Conservation (phyloP, 106 monocot genomes). For the Amphibolis antarctica region DNA sequence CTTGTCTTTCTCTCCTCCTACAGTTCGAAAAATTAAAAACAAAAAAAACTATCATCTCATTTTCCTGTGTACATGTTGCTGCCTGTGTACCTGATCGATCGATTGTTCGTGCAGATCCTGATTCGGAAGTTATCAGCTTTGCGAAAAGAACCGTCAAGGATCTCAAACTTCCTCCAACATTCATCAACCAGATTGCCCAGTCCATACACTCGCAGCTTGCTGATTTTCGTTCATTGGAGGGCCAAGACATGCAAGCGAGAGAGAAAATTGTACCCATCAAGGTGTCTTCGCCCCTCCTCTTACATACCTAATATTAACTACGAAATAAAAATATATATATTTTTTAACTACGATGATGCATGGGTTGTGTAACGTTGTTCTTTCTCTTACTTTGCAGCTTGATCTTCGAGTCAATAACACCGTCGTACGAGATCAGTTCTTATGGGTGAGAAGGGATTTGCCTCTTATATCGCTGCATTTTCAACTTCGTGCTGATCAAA, state of each 20-base stretch:
- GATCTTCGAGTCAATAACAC: slow-evolving; percentile 84
- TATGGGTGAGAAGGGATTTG: slow-evolving; percentile 54
- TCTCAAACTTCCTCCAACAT: slow-evolving; percentile 70
- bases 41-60: too few species aligned
- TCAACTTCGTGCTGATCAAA: neutral
- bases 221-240: slow-evolving; percentile 83
- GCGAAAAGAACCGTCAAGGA: slow-evolving; percentile 88
- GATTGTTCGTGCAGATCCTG: slow-evolving; percentile 41
- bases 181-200: slow-evolving; percentile 77
- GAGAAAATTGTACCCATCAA: slow-evolving; percentile 86
- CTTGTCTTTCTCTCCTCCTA: too few species aligned
- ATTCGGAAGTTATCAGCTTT: slow-evolving; percentile 69
- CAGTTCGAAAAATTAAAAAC: too few species aligned
- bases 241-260: slow-evolving; percentile 77
- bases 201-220: slow-evolving; percentile 78
- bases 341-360: neutral
- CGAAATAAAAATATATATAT: too few species aligned
- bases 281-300: slow-evolving; percentile 41
- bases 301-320: too few species aligned
- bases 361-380: neutral
- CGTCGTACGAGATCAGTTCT: slow-evolving; percentile 79
- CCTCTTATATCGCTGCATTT: neutral
- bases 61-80: neutral
- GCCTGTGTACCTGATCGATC: neutral
- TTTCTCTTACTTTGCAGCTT: slow-evolving; percentile 41